These are phyloP conservation scores for Clitopilus passeckerianus DNA, from an alignment of 768 basidiomycete genomes.

Conservation along the genomic window DNA sequence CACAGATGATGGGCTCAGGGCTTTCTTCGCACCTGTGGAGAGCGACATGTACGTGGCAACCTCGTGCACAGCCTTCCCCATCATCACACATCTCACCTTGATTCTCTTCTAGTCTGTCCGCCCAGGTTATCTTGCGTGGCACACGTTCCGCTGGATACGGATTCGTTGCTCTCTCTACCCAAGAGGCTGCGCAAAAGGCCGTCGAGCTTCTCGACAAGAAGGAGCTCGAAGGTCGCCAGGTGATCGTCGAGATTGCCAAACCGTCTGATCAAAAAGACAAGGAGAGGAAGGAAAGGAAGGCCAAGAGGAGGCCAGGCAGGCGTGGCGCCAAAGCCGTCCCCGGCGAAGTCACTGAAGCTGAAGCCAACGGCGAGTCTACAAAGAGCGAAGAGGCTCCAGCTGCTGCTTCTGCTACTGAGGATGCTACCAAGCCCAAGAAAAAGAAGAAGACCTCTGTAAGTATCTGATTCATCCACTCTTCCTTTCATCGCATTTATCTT, in stretches of 20 bases:
- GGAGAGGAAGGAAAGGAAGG: constrained; percentile 73
- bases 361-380: constrained; percentile 75
- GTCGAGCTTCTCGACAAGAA: constrained; percentile 82
- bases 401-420: constrained; percentile 50
- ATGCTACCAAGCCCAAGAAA: constrained; percentile 81
- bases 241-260: constrained; percentile 92
- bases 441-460: constrained; percentile 68
- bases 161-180: constrained; percentile 79
- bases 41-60: constrained; percentile 75
- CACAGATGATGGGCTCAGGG: constrained; percentile 91
- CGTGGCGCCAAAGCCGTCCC: constrained; percentile 84
- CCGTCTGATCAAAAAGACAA: constrained; percentile 84
- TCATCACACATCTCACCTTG: constrained; percentile 16
- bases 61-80: constrained; percentile 34
- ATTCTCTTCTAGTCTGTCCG: constrained; percentile 55
- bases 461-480: constrained; percentile 11
- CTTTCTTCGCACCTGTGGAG: constrained; percentile 86
- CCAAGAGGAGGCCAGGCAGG: constrained; percentile 79
- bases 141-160: constrained; percentile 87
- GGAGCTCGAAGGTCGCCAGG: constrained; percentile 83
- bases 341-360: constrained; percentile 87
- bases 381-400: constrained; percentile 48
- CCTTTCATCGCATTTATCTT: constrained; percentile 11
- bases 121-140: constrained; percentile 83
- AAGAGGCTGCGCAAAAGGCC: constrained; percentile 82